phyloP scores from a whole-genome alignment of 2,329 filamentous ascomycete species.

The Hyphodiscus sp. region DNA sequence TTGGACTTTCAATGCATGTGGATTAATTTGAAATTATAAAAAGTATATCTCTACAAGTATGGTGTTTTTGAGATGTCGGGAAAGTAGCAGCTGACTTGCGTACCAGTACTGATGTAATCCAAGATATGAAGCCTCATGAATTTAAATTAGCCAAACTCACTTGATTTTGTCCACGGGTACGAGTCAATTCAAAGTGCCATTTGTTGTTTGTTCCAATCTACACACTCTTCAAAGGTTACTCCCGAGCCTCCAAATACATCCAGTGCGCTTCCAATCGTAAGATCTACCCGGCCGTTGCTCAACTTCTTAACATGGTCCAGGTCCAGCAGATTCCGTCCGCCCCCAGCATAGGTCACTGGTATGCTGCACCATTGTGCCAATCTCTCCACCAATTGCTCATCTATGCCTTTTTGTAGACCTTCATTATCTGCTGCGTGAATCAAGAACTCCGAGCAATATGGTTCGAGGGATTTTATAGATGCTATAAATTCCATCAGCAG shows the following conservation, averaged over 20 bases:
- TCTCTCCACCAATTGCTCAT: conserved; percentile 71
- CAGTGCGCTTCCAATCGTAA: conserved; percentile 93
- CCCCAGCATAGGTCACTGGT: conserved; percentile 93
- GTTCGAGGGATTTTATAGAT: conserved; percentile 73
- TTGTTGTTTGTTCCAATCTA: conserved; percentile 70
- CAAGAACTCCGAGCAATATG: conserved; percentile 92
- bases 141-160: neutral
- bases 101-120: too few relatives aligned
- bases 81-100: too few relatives aligned
- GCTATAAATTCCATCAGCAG: conserved; percentile 43
- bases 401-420: conserved; percentile 84
- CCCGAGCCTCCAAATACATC: conserved; percentile 91
- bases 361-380: conserved; percentile 83
- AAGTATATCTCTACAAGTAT: too few relatives aligned
- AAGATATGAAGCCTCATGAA: neutral
- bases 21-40: too few relatives aligned
- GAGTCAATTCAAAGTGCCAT: conserved; percentile 8
- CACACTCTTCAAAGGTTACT: conserved; percentile 83
- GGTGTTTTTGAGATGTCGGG: too few relatives aligned
- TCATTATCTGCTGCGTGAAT: conserved; percentile 97
- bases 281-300: conserved; percentile 75
- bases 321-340: conserved; percentile 77
- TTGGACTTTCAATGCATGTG: too few relatives aligned
- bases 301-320: conserved; percentile 73
- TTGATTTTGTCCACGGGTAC: neutral